Evolutionary conservation across 73 alveolate genomes (phyloP).

Genomic region (Durusdinium trenchii): DNA sequence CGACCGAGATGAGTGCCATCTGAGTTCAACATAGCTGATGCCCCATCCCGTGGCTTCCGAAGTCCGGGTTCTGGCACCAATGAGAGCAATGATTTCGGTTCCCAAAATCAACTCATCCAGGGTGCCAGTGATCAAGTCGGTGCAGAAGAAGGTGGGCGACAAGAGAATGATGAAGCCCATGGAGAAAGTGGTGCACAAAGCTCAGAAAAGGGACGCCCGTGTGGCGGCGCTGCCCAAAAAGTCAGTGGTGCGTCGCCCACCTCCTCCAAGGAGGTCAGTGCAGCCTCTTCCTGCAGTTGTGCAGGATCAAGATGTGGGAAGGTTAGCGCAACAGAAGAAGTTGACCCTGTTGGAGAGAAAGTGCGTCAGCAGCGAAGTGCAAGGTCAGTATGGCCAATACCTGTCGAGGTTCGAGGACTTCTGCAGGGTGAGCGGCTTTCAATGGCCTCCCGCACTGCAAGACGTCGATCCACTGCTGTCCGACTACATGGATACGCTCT

Average conservation of each 20-base stretch:
- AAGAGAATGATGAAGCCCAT: neutral
- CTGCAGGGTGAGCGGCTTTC: neutral
- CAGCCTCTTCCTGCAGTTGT: neutral
- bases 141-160: neutral
- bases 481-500: slow-evolving; percentile 10
- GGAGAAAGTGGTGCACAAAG: too few species aligned
- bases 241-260: neutral
- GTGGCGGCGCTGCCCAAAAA: too few species aligned
- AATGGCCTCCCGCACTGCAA: neutral
- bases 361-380: neutral
- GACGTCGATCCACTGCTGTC: neutral
- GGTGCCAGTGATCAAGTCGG: neutral
- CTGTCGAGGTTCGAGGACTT: neutral
- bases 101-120: neutral
- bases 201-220: neutral
- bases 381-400: neutral
- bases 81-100: neutral
- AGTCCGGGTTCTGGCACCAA: slow-evolving; percentile 4
- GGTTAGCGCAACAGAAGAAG: too few species aligned
- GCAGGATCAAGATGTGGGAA: neutral
- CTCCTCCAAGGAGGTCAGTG: neutral
- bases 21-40: slow-evolving; percentile 27
- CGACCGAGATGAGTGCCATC: neutral
- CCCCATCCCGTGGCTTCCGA: neutral
- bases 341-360: neutral